These are phyloP conservation scores for Coleophoma cylindrospora DNA, from an alignment of 2,329 filamentous ascomycete genomes.

Conservation along the genomic window DNA sequence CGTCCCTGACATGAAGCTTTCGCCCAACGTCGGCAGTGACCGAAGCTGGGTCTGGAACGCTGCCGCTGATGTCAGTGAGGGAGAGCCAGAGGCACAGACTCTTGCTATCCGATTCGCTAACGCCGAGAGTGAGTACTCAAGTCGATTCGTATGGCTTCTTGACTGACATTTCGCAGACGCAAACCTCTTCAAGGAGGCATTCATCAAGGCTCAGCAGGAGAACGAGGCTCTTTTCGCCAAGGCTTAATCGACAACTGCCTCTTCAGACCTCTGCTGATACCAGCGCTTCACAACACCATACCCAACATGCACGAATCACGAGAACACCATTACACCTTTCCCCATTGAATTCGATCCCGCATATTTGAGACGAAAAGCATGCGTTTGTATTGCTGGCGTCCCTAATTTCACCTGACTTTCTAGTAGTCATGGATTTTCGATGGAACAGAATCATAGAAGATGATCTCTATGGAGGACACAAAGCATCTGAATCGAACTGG, in stretches of 20 bases:
- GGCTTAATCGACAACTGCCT: constrained; percentile 23
- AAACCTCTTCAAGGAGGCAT: constrained; percentile 95
- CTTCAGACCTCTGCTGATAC: constrained; percentile 10
- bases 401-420: too few species aligned
- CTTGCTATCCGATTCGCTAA: constrained; percentile 97
- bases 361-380: too few species aligned
- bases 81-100: constrained; percentile 92
- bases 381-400: too few species aligned
- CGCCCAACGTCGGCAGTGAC: constrained; percentile 95
- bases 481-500: constrained; percentile 12
- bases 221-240: constrained; percentile 81
- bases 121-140: constrained; percentile 75
- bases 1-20: constrained; percentile 97
- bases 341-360: neutral
- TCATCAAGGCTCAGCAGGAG: constrained; percentile 94
- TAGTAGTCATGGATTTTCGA: neutral
- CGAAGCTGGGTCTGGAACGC: constrained; percentile 99
- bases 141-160: constrained; percentile 1
- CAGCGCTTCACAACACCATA: constrained; percentile 13
- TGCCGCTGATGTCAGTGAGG: constrained; percentile 95
- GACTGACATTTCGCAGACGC: constrained; percentile 59
- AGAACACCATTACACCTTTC: constrained; percentile 3
- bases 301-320: constrained; percentile 19
- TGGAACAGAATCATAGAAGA: constrained; percentile 19
- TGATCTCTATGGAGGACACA: constrained; percentile 16